Evolutionary conservation across 495 filamentous ascomycete species (phyloP).

Genomic region (Astrocystis sublimbata): DNA sequence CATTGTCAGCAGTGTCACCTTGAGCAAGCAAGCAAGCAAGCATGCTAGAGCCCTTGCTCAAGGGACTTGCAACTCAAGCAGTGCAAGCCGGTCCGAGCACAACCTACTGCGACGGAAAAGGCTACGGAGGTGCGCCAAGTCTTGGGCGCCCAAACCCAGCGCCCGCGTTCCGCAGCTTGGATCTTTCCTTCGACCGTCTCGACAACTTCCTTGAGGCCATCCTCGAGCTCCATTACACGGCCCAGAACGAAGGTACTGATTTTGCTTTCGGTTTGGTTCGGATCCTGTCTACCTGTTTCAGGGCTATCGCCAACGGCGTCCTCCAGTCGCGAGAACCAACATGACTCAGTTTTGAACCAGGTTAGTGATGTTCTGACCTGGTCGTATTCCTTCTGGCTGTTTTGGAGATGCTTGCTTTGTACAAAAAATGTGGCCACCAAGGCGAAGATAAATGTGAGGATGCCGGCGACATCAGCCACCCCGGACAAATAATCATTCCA

Average conservation of each 20-base stretch:
- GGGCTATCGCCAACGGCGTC: slow-evolving; percentile 14
- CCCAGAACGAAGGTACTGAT: slow-evolving; percentile 42
- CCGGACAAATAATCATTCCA: slow-evolving; percentile 21
- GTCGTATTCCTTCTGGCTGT: slow-evolving; percentile 40
- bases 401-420: slow-evolving; percentile 35
- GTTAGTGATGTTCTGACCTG: slow-evolving; percentile 37
- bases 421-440: slow-evolving; percentile 36
- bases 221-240: slow-evolving; percentile 19
- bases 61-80: background rate
- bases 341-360: slow-evolving; percentile 43
- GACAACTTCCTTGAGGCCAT: slow-evolving; percentile 11
- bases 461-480: slow-evolving; percentile 37
- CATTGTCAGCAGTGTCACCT: background rate
- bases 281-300: no score
- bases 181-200: slow-evolving; percentile 31
- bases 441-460: slow-evolving; percentile 42
- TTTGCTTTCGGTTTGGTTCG: slow-evolving; percentile 30
- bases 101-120: slow-evolving; percentile 28
- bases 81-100: background rate
- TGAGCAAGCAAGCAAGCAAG: no score
- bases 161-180: slow-evolving; percentile 4
- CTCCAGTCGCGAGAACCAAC: slow-evolving; percentile 36
- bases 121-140: slow-evolving; percentile 27
- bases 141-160: slow-evolving; percentile 31
- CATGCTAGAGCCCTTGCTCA: background rate